Conservation (phyloP, 305 asterid genomes). For the Solanum chacoense region DNA sequence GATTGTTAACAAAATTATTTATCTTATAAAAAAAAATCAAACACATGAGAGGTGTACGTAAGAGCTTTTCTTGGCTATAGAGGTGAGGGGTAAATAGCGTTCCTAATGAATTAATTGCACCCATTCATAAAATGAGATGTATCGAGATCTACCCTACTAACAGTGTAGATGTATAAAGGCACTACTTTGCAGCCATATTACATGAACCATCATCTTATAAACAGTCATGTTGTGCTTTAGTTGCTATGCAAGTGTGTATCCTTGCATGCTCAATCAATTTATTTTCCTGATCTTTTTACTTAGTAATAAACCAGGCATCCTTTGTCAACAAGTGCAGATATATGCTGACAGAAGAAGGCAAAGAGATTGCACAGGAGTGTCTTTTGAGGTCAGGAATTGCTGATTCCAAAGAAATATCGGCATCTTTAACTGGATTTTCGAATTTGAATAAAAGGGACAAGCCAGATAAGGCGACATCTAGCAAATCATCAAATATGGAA, state of each 20-base stretch:
- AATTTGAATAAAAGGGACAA: slow-evolving; percentile 23
- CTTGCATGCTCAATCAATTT: not conserved
- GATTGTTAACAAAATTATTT: not conserved
- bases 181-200: not conserved
- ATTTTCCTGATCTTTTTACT: slow-evolving; percentile 5
- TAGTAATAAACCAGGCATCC: slow-evolving; percentile 2
- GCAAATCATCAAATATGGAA: slow-evolving; percentile 23
- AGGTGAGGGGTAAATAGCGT: not conserved
- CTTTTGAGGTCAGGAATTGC: slow-evolving; percentile 59
- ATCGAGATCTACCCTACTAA: not conserved
- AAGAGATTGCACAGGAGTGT: slow-evolving; percentile 76
- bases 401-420: slow-evolving; percentile 25
- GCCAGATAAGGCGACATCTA: slow-evolving; percentile 16
- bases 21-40: not conserved
- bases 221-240: not conserved
- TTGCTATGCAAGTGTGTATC: not conserved
- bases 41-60: not conserved
- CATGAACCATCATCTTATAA: not conserved
- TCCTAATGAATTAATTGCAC: not conserved
- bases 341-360: slow-evolving; percentile 94
- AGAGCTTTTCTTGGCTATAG: not conserved
- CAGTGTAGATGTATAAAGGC: not conserved
- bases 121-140: not conserved
- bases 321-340: slow-evolving; percentile 36
- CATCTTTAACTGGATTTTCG: slow-evolving; percentile 19